Percentiles rank a stretch among this genome's conserved stretches.
Evolutionary conservation across 2,329 filamentous ascomycete genomes (phyloP).

Genomic region (Capronia coronata): DNA sequence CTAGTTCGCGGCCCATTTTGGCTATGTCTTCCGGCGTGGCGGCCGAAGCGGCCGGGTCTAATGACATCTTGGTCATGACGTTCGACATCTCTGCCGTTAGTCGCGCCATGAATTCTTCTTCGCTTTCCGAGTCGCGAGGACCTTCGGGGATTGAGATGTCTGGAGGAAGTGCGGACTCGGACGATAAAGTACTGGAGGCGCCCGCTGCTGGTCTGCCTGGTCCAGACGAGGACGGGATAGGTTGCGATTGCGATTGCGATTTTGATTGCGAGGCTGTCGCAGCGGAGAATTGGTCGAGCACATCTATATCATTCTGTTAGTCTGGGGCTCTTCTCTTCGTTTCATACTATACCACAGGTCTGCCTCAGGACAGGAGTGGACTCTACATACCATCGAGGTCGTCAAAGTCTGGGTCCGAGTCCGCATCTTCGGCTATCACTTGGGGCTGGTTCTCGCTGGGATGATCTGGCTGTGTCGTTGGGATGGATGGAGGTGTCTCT

Average conservation of each 20-base stretch:
- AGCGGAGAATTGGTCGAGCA: constrained; percentile 83
- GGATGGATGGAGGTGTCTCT: background rate
- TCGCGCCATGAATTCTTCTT: constrained; percentile 27
- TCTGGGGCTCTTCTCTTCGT: background rate
- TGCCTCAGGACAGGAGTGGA: too few relatives aligned
- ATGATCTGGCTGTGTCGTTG: background rate
- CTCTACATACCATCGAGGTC: constrained; percentile 70
- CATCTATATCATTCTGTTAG: constrained; percentile 50
- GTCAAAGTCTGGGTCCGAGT: constrained; percentile 87
- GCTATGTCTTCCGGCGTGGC: constrained; percentile 24
- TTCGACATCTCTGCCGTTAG: constrained; percentile 28
- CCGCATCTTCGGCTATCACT: constrained; percentile 43
- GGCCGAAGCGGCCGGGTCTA: constrained; percentile 21
- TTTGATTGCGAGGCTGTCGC: constrained; percentile 18
- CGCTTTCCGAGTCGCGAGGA: constrained; percentile 29
- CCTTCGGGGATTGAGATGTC: constrained; percentile 28
- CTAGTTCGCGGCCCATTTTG: constrained; percentile 28
- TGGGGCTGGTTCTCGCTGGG: constrained; percentile 6
- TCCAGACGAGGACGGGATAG: constrained; percentile 35
- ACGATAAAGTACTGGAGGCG: constrained; percentile 27
- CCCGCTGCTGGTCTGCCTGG: constrained; percentile 27
- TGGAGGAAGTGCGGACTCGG: constrained; percentile 17
- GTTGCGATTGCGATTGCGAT: constrained; percentile 34
- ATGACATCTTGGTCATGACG: constrained; percentile 23
- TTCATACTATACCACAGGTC: too few relatives aligned